Base-by-base conservation (phyloP, 2,329 filamentous ascomycete species). In the Xylariaceae sp. region DNA sequence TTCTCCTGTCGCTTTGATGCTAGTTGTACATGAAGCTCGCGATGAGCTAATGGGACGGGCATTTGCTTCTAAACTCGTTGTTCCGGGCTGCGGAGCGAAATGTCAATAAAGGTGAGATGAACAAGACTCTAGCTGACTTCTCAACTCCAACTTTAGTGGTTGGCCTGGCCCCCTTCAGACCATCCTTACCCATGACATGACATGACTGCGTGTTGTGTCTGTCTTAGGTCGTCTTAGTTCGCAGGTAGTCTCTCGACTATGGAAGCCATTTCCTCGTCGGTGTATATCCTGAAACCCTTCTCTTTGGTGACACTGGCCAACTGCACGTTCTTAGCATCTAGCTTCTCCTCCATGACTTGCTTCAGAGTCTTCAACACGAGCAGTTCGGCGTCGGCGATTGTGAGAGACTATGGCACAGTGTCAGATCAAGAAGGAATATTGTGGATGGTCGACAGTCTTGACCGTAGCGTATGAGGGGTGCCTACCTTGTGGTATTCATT, bases 321-420 rank as follows among this genome's bases (percentile, higher is more conserved):
- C 77, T 99, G 94, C 58, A 99, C 94, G 68, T 99, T 99, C 83
- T 99, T 99, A 57, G 90, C 82, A 69, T 99, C 94, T 53, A 99
- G 80, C 78, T 99, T 99, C 83, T 99, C 94, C 75, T 99, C 94
- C 94, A 99, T 99, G 61, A 99, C 94, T 75, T 99, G 94, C 81
- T 97, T 99, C 70, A 99, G 73, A 35, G 94, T 99, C 83, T 97
- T 97, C 66, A 99, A 78, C 45, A 96, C 91, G 58, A 99, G 76
- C 3, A 91, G 94, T 76, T 99, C 94, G 51, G 94, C 94, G 68
- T 99, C 94, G 49, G 81, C 77, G 55, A 99, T 85, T 39, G 91
- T 96, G 56, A 99, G 80, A 50, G 92, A 97, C 82, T 87, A 22
- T 45, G 22, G 22, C 22, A 27, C 7, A 27, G 22, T 7, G 22